A percentile compares a stretch with the other conserved stretches of the same genome.
Conservation (phyloP, 2,329 filamentous ascomycete species). For the Seiridium unicorne region DNA sequence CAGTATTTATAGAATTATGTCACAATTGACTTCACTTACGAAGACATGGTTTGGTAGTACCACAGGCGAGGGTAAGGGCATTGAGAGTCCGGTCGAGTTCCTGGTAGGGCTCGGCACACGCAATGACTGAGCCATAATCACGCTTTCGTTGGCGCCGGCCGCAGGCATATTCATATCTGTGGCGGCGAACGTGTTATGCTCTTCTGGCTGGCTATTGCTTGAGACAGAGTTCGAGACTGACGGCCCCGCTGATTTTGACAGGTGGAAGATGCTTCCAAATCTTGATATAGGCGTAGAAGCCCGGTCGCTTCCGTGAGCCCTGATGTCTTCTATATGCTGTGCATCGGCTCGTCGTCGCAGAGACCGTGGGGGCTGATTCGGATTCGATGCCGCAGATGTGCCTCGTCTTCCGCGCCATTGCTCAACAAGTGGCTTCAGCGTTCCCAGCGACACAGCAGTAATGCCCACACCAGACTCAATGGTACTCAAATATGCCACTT, state of each 20-base stretch:
- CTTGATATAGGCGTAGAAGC: not conserved
- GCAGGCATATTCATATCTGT: not conserved
- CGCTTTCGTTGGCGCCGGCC: not conserved
- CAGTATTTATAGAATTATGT: not conserved
- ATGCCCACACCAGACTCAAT: not conserved
- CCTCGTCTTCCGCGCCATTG: not conserved
- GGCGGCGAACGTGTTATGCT: not conserved
- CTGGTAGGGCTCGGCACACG: not conserved
- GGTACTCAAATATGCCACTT: conserved; percentile 1
- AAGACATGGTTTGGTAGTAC: not conserved
- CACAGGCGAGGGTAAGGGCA: not conserved
- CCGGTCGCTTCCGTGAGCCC: not conserved
- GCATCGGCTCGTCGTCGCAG: not conserved
- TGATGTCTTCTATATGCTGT: not conserved
- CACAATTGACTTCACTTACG: not conserved
- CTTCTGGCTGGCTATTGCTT: not conserved
- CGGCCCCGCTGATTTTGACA: not conserved
- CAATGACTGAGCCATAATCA: not conserved
- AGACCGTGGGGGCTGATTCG: not conserved
- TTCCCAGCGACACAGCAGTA: conserved; percentile 1
- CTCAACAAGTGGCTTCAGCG: not conserved
- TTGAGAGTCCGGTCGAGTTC: not conserved
- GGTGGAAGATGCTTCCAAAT: not conserved
- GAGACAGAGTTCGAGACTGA: not conserved
- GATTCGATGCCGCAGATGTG: not conserved